Conservation (phyloP, 2,329 filamentous ascomycete species). For the Beauveria rudraprayagi region DNA sequence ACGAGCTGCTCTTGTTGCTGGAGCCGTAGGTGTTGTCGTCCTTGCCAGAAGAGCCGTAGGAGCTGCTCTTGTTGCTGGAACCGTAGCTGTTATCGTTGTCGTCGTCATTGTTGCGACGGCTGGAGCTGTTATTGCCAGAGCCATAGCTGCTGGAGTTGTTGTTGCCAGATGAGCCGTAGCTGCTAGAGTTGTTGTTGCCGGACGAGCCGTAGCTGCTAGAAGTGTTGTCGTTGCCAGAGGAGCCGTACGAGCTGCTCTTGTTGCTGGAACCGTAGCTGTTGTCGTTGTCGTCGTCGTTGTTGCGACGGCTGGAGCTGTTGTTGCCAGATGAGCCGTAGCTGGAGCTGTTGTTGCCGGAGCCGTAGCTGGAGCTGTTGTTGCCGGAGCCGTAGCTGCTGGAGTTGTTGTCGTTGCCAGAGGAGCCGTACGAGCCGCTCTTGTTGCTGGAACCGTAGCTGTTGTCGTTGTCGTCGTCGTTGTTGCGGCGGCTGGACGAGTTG, state of each 20-base stretch:
- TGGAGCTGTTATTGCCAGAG: no score
- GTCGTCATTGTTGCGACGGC: no score
- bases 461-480: conserved; percentile 1
- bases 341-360: neutral
- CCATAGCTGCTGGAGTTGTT: no score
- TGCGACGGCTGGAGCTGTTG: no score
- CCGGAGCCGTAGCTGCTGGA: conserved; percentile 14
- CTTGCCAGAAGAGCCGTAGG: conserved; percentile 14
- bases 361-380: conserved; percentile 6
- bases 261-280: conserved; percentile 11
- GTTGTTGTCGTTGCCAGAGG: conserved; percentile 15
- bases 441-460: conserved; percentile 14
- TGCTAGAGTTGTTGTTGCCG: neutral
- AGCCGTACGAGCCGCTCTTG: conserved; percentile 15
- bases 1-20: conserved; percentile 10
- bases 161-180: no score
- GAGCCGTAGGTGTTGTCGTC: conserved; percentile 15
- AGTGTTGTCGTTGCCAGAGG: conserved; percentile 15
- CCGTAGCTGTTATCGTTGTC: neutral
- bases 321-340: no score
- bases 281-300: no score
- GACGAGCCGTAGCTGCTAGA: conserved; percentile 12
- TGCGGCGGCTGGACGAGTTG: conserved; percentile 14
- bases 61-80: conserved; percentile 9
- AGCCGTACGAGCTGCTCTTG: conserved; percentile 15